Evolutionary conservation across 2,329 filamentous ascomycete genomes (phyloP), one percentile per base, ranked within the genome.

Genomic region (Delphinella strobiligena): DNA sequence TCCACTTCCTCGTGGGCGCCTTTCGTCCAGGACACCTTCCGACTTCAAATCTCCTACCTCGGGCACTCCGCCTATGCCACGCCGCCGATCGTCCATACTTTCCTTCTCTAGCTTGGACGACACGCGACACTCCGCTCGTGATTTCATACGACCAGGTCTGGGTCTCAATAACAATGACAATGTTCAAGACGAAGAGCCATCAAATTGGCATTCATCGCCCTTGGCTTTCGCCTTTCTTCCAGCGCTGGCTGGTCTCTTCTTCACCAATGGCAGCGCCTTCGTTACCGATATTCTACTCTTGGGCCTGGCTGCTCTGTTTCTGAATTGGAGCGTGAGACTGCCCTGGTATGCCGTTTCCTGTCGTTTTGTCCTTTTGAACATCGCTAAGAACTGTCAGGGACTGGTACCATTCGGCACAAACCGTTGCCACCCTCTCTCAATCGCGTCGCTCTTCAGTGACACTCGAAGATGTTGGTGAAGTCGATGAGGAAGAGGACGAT

Each of bases 271-370:
- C 10, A 81, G 80, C 50, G 75, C 80, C 1, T 71, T 95, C 45
- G 76, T 88, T 40, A 94, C 87, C 0, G 89, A 96, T 59, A 62
- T 93, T 19, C 80, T 91, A 51, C 67, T 96, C 24, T 63, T 96
- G 22, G 77, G 74, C 2, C 61, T 96, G 45, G 83, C 84, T 2
- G 84, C 81, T 4, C 72, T 95, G 33, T 93, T 95, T 53, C 67
- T 96, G 45, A 88, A 94, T 56, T 95, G 87, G 85, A 88, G 84
- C 36, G 81, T 95, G 32, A 80, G 85, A 41, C 69, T 91, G 49
- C 89, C 89, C 50, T 96, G 89, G 88, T 88, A 66, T 56, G 72
- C 50, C n/a, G n/a, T n/a, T n/a, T n/a, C n/a, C n/a, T n/a, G n/a
- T n/a, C n/a, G n/a, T n/a, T n/a, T n/a, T n/a, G n/a, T n/a, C n/a